Base-by-base conservation (phyloP, 805 yeast genomes). In the Schwanniomyces pseudopolymorphus region DNA sequence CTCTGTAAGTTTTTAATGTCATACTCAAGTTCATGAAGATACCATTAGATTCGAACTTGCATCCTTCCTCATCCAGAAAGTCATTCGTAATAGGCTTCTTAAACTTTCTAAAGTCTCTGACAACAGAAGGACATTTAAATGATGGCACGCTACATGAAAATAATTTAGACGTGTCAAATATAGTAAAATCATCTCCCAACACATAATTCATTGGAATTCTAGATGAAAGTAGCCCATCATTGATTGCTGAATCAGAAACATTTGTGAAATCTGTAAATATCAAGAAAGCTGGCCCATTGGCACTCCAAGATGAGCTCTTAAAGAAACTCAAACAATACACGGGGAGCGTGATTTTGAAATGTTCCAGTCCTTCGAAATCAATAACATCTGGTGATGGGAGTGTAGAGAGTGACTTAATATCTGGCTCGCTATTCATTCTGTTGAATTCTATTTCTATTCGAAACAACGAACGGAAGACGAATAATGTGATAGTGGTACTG, bases 251-350 rank as follows among this genome's bases (percentile, higher is more conserved):
- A 22, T 41, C 42, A 11, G 21, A 21, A 20, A 40, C 38, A 11
- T n/a, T 16, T 17, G 54, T 50, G 39, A 53, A 53, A 41, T 53
- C 56, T 3, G 56, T 50, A 13, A 48, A 49, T 9, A 48, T 33
- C 20, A 53, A 36, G 17, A 48, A 42, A 11, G 51, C 56, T 19
- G 52, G 53, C 1, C 51, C 47, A 31, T 19, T 42, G 4, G 42
- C 31, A n/a, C 40, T 43, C 52, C 52, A 52, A 2, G 42, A 27
- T 5, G 28, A 13, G 17, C 49, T 48, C 20, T 40, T 44, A 26
- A 39, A 50, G 17, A 45, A 37, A 27, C 50, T 43, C 5, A 53
- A 37, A 19, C 46, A 42, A 26, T 50, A 46, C 11, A 50, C 52
- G 2, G 56, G 54, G 3, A 53, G 37, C 2, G 44, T 46, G 17